Evolutionary conservation across 1,284 basidiomycete genomes (phyloP).

Genomic region (Leccinum brunneo-olivaceum): DNA sequence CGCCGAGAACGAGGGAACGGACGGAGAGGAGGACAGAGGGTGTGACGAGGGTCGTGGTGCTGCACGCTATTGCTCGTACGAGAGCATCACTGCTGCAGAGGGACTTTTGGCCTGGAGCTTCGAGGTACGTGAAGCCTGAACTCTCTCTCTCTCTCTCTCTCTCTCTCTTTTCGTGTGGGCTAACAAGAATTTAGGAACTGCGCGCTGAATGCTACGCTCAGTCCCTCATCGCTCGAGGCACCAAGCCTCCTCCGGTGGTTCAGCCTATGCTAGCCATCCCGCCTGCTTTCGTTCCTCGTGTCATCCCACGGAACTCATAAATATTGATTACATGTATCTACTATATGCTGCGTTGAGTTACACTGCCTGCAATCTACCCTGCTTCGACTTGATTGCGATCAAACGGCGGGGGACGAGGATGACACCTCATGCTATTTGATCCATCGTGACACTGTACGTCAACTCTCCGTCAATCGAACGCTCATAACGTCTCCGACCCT

Average conservation of each 20-base stretch:
- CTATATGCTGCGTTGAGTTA: background rate
- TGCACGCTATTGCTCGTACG: slow-evolving; percentile 13
- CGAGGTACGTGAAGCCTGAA: slow-evolving; percentile 16
- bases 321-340: slow-evolving; percentile 2
- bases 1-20: background rate
- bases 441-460: slow-evolving; percentile 32
- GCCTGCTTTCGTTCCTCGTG: slow-evolving; percentile 23
- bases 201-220: slow-evolving; percentile 28
- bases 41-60: background rate
- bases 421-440: slow-evolving; percentile 37
- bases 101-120: slow-evolving; percentile 26
- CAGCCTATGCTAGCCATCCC: slow-evolving; percentile 23
- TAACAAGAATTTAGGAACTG: slow-evolving; percentile 15
- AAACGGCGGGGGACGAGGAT: background rate
- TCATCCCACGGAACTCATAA: slow-evolving; percentile 3
- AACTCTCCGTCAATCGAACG: slow-evolving; percentile 37
- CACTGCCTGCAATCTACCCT: too few species aligned
- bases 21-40: background rate
- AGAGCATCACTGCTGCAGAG: slow-evolving; percentile 26
- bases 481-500: slow-evolving; percentile 77
- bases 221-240: slow-evolving; percentile 22
- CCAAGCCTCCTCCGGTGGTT: slow-evolving; percentile 13
- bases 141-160: background rate
- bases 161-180: background rate
- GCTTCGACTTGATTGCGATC: too few species aligned